Conservation (phyloP, 139 green algal genomes). For the Edaphochlamys debaryana region DNA sequence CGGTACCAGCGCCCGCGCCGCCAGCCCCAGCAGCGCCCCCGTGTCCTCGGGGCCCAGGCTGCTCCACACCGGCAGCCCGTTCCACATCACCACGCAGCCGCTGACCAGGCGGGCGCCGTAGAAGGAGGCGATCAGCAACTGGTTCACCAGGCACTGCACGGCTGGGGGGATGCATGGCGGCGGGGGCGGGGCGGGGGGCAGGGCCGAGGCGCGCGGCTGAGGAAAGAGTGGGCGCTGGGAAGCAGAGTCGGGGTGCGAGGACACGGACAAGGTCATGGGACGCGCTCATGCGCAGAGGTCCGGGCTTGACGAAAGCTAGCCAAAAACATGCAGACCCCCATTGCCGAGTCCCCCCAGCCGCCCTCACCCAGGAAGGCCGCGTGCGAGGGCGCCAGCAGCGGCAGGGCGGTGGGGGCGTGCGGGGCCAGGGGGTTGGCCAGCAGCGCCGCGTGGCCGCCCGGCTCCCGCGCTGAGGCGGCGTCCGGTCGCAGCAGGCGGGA, state of each 20-base stretch:
- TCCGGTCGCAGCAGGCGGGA: conserved; percentile 31
- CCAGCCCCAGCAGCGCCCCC: conserved; percentile 4
- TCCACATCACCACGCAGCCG: conserved; percentile 27
- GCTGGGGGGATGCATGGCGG: neutral
- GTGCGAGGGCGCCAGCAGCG: conserved; percentile 38
- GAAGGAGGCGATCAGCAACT: conserved; percentile 35
- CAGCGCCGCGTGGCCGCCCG: neutral
- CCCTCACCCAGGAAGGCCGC: conserved; percentile 28
- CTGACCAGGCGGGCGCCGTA: conserved; percentile 36
- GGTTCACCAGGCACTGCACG: conserved; percentile 36
- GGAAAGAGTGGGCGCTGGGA: neutral
- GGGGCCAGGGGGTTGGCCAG: conserved; percentile 44
- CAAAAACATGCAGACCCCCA: too few species aligned
- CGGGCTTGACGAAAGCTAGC: too few species aligned
- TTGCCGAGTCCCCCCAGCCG: too few species aligned
- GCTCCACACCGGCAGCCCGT: conserved; percentile 20
- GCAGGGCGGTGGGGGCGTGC: conserved; percentile 14
- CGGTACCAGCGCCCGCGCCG: conserved; percentile 16
- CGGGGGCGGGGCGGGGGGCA: neutral
- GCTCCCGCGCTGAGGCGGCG: neutral
- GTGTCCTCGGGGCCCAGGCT: conserved; percentile 26
- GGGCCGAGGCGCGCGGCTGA: too few species aligned
- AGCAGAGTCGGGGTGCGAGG: too few species aligned
- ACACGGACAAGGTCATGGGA: too few species aligned
- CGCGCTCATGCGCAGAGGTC: too few species aligned